These are phyloP conservation scores for Nicotiana noctiflora DNA, from an alignment of 257 asterid genomes.

Conservation along the genomic window DNA sequence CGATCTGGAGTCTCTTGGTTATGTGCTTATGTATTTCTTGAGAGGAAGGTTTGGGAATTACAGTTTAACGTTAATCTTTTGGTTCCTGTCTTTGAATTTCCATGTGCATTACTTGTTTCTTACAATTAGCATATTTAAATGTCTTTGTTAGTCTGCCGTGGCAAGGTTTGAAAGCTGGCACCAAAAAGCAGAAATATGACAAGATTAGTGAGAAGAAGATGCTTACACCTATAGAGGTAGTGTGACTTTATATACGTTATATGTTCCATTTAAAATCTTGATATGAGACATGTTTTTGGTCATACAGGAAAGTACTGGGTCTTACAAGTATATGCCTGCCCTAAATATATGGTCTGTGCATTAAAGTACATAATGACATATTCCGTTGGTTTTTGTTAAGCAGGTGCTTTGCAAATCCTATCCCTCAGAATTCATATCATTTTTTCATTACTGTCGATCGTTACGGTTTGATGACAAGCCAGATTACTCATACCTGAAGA, in stretches of 20 bases:
- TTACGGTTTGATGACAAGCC: conserved; percentile 86
- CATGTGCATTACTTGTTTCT: background rate
- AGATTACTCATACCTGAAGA: conserved; percentile 81
- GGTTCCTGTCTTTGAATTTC: background rate
- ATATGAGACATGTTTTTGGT: background rate
- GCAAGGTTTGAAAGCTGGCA: conserved; percentile 96
- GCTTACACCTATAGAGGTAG: conserved; percentile 91
- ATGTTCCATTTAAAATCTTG: background rate
- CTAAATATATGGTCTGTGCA: background rate
- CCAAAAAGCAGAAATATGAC: conserved; percentile 96
- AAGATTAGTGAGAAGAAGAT: conserved; percentile 96
- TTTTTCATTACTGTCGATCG: conserved; percentile 90
- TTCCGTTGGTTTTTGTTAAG: background rate
- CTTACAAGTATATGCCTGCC: background rate
- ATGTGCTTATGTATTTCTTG: conserved; percentile 90
- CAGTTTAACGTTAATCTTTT: background rate
- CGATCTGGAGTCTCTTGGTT: conserved; percentile 92
- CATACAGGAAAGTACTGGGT: background rate
- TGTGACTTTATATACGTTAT: background rate
- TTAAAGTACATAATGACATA: background rate
- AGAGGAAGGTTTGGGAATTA: conserved; percentile 67
- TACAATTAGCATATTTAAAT: conserved; percentile 4
- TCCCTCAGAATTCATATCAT: conserved; percentile 84
- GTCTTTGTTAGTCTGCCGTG: conserved; percentile 71
- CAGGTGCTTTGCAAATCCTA: conserved; percentile 89